These are phyloP conservation scores for Aureobasidium namibiae DNA, from an alignment of 2,329 filamentous ascomycete genomes.

Conservation along the genomic window DNA sequence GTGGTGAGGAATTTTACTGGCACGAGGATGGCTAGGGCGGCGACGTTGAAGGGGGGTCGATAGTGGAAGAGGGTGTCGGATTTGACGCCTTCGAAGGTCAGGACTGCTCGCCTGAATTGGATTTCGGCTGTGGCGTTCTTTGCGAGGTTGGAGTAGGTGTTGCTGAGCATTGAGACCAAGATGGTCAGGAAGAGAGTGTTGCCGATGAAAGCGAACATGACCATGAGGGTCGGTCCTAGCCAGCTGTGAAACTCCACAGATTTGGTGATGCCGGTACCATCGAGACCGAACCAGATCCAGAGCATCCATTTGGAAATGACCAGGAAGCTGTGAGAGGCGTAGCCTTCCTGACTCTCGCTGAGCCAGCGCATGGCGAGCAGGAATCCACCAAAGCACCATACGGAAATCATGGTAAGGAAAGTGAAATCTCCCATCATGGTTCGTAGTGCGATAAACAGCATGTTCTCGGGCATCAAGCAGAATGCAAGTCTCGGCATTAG, in stretches of 20 bases:
- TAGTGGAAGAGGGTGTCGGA: conserved; percentile 77
- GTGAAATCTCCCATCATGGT: conserved; percentile 84
- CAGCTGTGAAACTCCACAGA: conserved; percentile 66
- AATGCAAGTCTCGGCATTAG: conserved; percentile 73
- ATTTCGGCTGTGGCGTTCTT: conserved; percentile 73
- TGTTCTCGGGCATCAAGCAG: conserved; percentile 73
- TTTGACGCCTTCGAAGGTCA: conserved; percentile 81
- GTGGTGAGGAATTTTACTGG: conserved; percentile 70
- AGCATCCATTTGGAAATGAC: conserved; percentile 87
- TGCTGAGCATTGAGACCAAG: conserved; percentile 76
- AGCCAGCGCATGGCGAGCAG: conserved; percentile 73
- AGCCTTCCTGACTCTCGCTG: conserved; percentile 47
- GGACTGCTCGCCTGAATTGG: conserved; percentile 69
- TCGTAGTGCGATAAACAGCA: conserved; percentile 71
- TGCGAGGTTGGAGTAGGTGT: conserved; percentile 73
- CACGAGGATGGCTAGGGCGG: conserved; percentile 64
- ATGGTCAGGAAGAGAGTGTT: conserved; percentile 87
- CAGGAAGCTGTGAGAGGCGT: conserved; percentile 36
- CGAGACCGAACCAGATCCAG: conserved; percentile 86
- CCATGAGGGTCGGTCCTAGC: conserved; percentile 72
- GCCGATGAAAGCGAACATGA: conserved; percentile 75
- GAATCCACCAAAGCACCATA: conserved; percentile 80
- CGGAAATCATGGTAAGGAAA: conserved; percentile 64
- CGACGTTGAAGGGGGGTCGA: conserved; percentile 73
- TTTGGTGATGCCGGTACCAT: conserved; percentile 52